Conservation (phyloP, 768 basidiomycete species). For the Leccinum rimulosum region DNA sequence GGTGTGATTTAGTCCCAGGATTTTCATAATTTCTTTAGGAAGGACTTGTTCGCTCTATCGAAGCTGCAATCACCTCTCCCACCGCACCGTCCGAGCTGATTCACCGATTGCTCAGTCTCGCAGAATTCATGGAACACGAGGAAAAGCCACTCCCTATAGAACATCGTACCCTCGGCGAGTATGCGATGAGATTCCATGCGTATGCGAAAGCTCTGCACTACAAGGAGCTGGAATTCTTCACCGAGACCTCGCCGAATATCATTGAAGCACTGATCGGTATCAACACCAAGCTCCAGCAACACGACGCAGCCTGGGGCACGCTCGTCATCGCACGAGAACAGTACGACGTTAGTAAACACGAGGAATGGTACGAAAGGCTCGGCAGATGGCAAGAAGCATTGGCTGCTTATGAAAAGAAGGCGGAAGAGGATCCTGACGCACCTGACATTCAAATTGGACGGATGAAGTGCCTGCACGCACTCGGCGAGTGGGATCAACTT, state of each 20-base stretch:
- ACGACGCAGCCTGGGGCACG: constrained; percentile 97
- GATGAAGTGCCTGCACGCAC: constrained; percentile 94
- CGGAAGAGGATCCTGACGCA: constrained; percentile 68
- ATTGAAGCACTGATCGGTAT: constrained; percentile 95
- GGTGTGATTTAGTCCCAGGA: not conserved
- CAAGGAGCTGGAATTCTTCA: constrained; percentile 96
- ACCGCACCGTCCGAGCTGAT: constrained; percentile 84
- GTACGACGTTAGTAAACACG: constrained; percentile 88
- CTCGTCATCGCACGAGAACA: constrained; percentile 86
- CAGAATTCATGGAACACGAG: constrained; percentile 99
- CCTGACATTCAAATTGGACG: constrained; percentile 82
- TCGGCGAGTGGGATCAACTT: constrained; percentile 96
- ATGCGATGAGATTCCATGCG: constrained; percentile 89
- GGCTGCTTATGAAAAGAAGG: constrained; percentile 77
- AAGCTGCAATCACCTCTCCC: constrained; percentile 75
- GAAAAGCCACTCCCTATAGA: constrained; percentile 95
- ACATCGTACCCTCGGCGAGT: constrained; percentile 88
- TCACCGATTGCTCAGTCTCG: constrained; percentile 86
- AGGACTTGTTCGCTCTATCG: constrained; percentile 89
- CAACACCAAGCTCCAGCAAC: constrained; percentile 94
- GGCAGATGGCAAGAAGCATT: constrained; percentile 96
- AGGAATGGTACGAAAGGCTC: constrained; percentile 97
- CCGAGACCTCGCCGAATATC: constrained; percentile 84
- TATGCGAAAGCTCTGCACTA: constrained; percentile 98
- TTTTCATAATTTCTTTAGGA: constrained; percentile 53